Percentiles rank a stretch among this genome's conserved stretches.
Evolutionary conservation across 345 rosid species (phyloP).

Genomic region (Brassica juncea): DNA sequence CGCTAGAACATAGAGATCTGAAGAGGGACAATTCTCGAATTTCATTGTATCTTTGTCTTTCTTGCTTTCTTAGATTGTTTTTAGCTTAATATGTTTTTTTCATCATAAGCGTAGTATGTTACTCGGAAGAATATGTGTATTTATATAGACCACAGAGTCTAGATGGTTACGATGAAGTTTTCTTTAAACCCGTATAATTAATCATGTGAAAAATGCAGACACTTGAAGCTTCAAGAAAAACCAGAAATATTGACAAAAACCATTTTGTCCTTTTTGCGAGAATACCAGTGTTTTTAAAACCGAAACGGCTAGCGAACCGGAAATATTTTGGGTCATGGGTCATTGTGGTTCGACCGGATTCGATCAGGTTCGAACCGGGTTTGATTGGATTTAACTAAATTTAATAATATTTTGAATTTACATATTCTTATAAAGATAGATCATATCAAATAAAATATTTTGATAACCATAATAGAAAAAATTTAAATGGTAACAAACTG

Average conservation of each 20-base stretch:
- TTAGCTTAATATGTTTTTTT: not conserved
- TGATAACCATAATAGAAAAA: too few relatives aligned
- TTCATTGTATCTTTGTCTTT: slow-evolving; percentile 12
- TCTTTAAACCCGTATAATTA: not conserved
- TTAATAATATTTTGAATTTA: too few relatives aligned
- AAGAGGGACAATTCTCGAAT: not conserved
- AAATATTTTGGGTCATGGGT: too few relatives aligned
- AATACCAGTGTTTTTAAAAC: not conserved
- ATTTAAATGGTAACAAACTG: too few relatives aligned
- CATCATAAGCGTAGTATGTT: not conserved
- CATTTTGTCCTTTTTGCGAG: not conserved
- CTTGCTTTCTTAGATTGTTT: not conserved
- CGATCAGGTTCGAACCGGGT: too few relatives aligned
- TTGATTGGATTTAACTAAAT: too few relatives aligned
- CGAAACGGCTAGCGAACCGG: too few relatives aligned
- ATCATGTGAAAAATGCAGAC: not conserved
- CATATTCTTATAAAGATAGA: too few relatives aligned
- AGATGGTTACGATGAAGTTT: not conserved
- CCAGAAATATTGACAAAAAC: not conserved
- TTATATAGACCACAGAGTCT: slow-evolving; percentile 13
- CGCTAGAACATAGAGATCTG: slow-evolving; percentile 28
- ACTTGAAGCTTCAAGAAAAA: not conserved
- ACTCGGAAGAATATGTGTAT: not conserved
- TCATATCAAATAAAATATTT: too few relatives aligned
- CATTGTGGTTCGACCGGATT: too few relatives aligned